These are phyloP conservation scores for Nyctanthes arbortristis DNA, from an alignment of 257 asterid species.

Conservation along the genomic window DNA sequence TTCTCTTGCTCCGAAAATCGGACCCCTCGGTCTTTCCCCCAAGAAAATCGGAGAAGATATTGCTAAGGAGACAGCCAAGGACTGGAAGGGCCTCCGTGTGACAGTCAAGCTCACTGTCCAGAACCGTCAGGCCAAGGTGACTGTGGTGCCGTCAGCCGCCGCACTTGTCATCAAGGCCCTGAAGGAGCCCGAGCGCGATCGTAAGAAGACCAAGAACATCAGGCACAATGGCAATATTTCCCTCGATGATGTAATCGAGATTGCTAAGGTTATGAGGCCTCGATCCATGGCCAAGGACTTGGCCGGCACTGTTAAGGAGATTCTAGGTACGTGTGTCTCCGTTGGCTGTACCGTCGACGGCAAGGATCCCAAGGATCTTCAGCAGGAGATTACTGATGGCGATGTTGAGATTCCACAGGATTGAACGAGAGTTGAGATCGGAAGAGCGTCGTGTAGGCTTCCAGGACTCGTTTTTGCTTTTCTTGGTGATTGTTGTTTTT, in stretches of 20 bases:
- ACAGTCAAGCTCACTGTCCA: slow-evolving; percentile 71
- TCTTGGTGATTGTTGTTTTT: slow-evolving; percentile 7
- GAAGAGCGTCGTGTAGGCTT: slow-evolving; percentile 4
- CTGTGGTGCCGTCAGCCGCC: slow-evolving; percentile 78
- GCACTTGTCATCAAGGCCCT: slow-evolving; percentile 71
- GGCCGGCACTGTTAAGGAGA: slow-evolving; percentile 73
- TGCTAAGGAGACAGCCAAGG: slow-evolving; percentile 74
- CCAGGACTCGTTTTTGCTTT: background rate
- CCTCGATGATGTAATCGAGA: slow-evolving; percentile 67
- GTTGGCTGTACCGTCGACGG: slow-evolving; percentile 75
- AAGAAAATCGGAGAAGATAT: slow-evolving; percentile 73
- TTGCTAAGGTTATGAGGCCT: slow-evolving; percentile 58
- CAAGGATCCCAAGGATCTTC: slow-evolving; percentile 72
- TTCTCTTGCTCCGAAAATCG: slow-evolving; percentile 71
- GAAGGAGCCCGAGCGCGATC: slow-evolving; percentile 73
- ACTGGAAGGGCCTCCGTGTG: slow-evolving; percentile 85
- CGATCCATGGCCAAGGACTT: slow-evolving; percentile 69
- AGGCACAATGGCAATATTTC: slow-evolving; percentile 69
- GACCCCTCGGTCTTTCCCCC: slow-evolving; percentile 75
- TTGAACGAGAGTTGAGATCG: slow-evolving; percentile 24
- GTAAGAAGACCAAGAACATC: slow-evolving; percentile 66
- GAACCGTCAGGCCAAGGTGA: slow-evolving; percentile 70
- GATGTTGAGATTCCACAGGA: slow-evolving; percentile 63
- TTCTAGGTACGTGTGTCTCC: slow-evolving; percentile 66
- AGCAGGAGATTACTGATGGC: slow-evolving; percentile 64